A percentile compares a stretch with the other conserved stretches of the same genome.
Conservation (phyloP, 108 stramenopile species). For the Cyclotella choctawhatcheeana region DNA sequence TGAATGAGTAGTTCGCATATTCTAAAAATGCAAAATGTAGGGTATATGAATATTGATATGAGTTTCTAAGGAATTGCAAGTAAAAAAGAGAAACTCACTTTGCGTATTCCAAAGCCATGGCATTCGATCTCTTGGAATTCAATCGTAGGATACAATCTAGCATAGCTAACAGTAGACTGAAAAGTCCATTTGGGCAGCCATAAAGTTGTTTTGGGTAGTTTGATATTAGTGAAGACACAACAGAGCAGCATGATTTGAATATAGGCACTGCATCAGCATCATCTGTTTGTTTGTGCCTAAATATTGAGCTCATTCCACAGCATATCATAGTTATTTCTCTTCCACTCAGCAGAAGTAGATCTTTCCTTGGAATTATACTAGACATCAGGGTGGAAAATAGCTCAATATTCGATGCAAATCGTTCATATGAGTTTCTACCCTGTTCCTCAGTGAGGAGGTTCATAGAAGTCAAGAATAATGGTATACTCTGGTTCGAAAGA, state of each 20-base stretch:
- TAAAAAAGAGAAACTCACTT: constrained; percentile 19
- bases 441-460: constrained; percentile 20
- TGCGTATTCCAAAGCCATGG: constrained; percentile 35
- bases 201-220: constrained; percentile 79
- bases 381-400: constrained; percentile 42
- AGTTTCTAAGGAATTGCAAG: background rate
- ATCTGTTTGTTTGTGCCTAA: constrained; percentile 10
- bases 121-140: constrained; percentile 27
- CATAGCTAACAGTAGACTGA: constrained; percentile 47
- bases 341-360: constrained; percentile 58
- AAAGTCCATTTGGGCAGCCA: constrained; percentile 64
- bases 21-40: constrained; percentile 34
- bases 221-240: constrained; percentile 65
- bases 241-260: constrained; percentile 53
- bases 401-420: constrained; percentile 3
- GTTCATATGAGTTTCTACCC: background rate
- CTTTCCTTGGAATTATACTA: constrained; percentile 56
- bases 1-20: constrained; percentile 77
- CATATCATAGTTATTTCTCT: constrained; percentile 66
- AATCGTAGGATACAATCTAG: constrained; percentile 42
- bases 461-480: constrained; percentile 34
- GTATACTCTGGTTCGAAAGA: constrained; percentile 19
- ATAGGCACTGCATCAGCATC: constrained; percentile 18
- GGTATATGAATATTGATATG: background rate
- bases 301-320: constrained; percentile 47